Percentiles rank a stretch among this genome's conserved stretches.
Evolutionary conservation across 2,329 filamentous ascomycete species (phyloP).

Genomic region (Trichophyton benhamiae): DNA sequence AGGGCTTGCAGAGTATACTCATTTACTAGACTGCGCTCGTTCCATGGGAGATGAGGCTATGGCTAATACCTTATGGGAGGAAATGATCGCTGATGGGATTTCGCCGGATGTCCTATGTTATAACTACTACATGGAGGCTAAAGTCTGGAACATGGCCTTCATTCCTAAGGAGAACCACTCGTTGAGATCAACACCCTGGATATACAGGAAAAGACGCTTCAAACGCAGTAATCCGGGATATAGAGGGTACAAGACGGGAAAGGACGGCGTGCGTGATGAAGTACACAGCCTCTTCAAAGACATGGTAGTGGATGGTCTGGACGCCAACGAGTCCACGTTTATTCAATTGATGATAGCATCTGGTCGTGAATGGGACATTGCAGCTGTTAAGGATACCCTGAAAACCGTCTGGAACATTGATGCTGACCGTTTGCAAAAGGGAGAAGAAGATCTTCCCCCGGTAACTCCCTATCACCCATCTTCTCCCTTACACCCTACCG

Average conservation of each 20-base stretch:
- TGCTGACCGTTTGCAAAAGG: constrained; percentile 29
- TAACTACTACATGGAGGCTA: constrained; percentile 42
- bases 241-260: constrained; percentile 22
- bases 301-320: constrained; percentile 36
- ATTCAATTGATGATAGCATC: constrained; percentile 42
- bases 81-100: constrained; percentile 29
- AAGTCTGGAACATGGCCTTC: constrained; percentile 36
- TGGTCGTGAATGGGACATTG: constrained; percentile 40
- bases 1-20: constrained; percentile 38
- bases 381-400: constrained; percentile 37
- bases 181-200: constrained; percentile 24
- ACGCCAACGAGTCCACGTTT: constrained; percentile 42
- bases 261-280: constrained; percentile 23
- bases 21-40: constrained; percentile 42
- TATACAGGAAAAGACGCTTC: constrained; percentile 21
- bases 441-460: constrained; percentile 22
- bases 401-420: constrained; percentile 45
- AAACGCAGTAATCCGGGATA: constrained; percentile 14
- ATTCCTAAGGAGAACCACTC: constrained; percentile 30
- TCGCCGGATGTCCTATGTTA: constrained; percentile 41
- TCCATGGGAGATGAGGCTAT: constrained; percentile 35
- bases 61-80: constrained; percentile 37
- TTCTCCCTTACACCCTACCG: constrained; percentile 48
- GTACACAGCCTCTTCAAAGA: constrained; percentile 34
- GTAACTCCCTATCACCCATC: constrained; percentile 33